Base-by-base conservation (phyloP, 331 rosid species). In the Cydonia oblonga region DNA sequence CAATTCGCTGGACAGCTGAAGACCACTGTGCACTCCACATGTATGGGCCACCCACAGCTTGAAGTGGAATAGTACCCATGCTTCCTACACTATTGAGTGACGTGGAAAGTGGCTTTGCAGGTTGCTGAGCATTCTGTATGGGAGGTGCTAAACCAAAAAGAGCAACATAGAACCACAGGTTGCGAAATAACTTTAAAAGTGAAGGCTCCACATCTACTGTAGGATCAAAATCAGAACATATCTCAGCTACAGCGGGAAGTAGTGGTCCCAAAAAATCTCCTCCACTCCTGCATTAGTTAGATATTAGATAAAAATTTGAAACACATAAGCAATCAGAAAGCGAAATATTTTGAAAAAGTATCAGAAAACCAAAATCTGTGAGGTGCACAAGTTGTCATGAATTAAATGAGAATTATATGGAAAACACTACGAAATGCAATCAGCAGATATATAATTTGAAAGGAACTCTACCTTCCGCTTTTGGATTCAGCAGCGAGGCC, bases 71-170 rank as follows among this genome's bases (percentile, higher is more conserved):
- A 19, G 88, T 29, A 68, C 98, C 97, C 66, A 62, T 80, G 87
- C 97, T 88, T 77, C 97, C 97, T 82, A 78, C 87, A 42, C 98
- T 89, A 81, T 89, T 91, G 76, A 91, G 83, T 60, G 95, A 78
- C 77, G 75, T 86, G 76, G 98, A 93, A 75, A 84, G 89, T 61
- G 92, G 63, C 82, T 89, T 93, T 57, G 85, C 65, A 22, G 90
- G 86, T 64, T 81, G 80, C 52, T 79, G 96, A 75, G 69, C 71
- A 70, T 85, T 91, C 78, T 84, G 97, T 80, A 93, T 70, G 38
- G 98, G 97, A 74, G 97, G 98, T 54, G 98, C 98, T 42, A 93
- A 84, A 72, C 98, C 98, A 88, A 91, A 93, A 78, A 93, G 95
- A 38, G 97, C 98, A 83, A 93, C 44, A 81, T 93, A 93, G 85